Evolutionary conservation across 1,284 basidiomycete species (phyloP), one percentile per base, ranked within the genome.

Genomic region (Rhodofomes roseus): DNA sequence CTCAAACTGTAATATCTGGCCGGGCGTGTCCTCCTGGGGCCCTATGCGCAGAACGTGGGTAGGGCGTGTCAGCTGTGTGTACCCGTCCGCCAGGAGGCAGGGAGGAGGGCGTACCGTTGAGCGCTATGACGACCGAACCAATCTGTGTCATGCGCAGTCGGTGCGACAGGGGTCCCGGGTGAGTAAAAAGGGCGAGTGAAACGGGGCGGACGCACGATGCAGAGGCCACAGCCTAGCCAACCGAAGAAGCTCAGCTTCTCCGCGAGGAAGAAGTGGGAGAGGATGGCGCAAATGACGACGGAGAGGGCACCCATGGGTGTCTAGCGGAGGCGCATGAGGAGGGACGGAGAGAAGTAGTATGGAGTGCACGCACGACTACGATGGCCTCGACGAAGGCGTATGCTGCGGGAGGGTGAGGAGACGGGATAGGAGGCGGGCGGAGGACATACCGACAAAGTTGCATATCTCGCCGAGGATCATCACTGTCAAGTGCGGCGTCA

Each of bases 251-350:
- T 91, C 56, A 99, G 84, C 63, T 83, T 91, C 74, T 99, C 97
- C 56, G 96, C 90, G 68, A 98, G 87, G 76, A 98, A 92, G 68
- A 97, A 82, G 48, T 94, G 95, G 11, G 95, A 96, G 22, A 98
- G 80, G 29, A 97, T 90, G 39, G 96, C 96, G 68, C 92, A 96
- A 64, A 98, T 84, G 68, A 99, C 96, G 65, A 99, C 97, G 18
- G 95, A 96, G 58, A 99, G 84, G 3, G 96, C 95, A 50, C 96
- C 96, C 67, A 99, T 85, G 1, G 96, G 96, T n/a, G 95, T 96
- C 83, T 93, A 69, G 63, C 44, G 25, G 62, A 5, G 11, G 20
- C 2, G 8, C 36, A 46, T 29, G 66, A 44, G 59, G 59, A 41
- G 36, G 56, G 46, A 41, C 39, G 56, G n/a, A 11, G 25, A 22